Conservation (phyloP, 2,329 filamentous ascomycete species). For the Cytospora piceicola region DNA sequence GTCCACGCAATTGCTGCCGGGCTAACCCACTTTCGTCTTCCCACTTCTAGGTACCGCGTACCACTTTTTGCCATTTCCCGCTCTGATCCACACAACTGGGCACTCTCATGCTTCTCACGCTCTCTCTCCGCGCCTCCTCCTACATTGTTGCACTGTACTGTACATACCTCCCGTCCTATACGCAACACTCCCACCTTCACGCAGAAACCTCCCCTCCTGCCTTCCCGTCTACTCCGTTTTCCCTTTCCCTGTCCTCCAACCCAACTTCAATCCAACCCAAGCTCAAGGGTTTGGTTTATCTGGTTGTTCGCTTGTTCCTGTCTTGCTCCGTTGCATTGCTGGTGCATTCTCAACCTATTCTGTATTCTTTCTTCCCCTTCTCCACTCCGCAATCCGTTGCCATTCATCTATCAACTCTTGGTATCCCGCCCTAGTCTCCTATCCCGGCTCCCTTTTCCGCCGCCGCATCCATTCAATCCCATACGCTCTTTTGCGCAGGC, state of each 20-base stretch:
- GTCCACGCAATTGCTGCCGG: slow-evolving; percentile 26
- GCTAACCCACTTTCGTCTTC: slow-evolving; percentile 18
- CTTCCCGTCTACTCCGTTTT: not conserved
- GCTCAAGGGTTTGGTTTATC: not conserved
- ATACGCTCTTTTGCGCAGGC: slow-evolving; percentile 30
- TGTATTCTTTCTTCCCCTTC: slow-evolving; percentile 4
- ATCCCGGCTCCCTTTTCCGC: slow-evolving; percentile 4
- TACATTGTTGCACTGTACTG: not conserved
- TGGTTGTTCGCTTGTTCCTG: not conserved
- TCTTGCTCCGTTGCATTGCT: not conserved
- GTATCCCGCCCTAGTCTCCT: slow-evolving; percentile 13
- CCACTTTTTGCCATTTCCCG: slow-evolving; percentile 12
- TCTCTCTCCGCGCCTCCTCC: not conserved
- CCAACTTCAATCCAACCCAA: not conserved
- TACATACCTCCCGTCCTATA: slow-evolving; percentile 12
- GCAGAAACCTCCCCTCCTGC: not conserved
- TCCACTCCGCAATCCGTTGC: slow-evolving; percentile 12
- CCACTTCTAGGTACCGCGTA: slow-evolving; percentile 15
- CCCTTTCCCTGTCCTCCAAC: slow-evolving; percentile 3
- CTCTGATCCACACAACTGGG: not conserved
- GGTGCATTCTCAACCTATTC: not conserved
- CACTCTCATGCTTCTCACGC: not conserved
- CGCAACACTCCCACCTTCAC: slow-evolving; percentile 11
- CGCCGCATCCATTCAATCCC: slow-evolving; percentile 21
- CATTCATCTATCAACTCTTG: slow-evolving; percentile 14